A percentile compares a stretch with the other conserved stretches of the same genome.
These are phyloP conservation scores for Plantago lanceolata DNA, from an alignment of 305 asterid genomes.

Conservation along the genomic window DNA sequence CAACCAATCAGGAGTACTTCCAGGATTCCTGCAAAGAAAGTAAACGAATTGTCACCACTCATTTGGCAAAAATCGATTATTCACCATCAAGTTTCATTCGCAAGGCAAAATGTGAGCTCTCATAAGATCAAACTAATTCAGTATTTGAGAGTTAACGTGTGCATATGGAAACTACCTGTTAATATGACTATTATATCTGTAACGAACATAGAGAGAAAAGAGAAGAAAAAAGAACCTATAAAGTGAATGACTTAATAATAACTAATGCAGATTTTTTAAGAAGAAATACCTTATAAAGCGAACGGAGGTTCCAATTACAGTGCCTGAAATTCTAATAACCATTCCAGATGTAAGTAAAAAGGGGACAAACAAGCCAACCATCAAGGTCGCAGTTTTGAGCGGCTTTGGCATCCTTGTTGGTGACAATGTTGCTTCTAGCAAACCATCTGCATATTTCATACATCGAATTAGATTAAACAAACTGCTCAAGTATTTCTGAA, in stretches of 20 bases:
- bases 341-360: constrained; percentile 74
- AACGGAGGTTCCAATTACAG: constrained; percentile 59
- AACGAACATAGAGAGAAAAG: background rate
- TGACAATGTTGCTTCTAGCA: constrained; percentile 94
- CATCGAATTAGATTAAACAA: constrained; percentile 26
- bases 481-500: constrained; percentile 7
- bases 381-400: constrained; percentile 73
- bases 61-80: no score
- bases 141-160: no score
- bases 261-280: background rate
- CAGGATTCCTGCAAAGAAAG: constrained; percentile 68
- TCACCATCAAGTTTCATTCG: no score
- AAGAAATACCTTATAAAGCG: constrained; percentile 70
- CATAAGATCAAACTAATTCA: no score
- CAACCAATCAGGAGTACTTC: constrained; percentile 76
- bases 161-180: no score
- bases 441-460: constrained; percentile 63
- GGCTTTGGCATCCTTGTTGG: constrained; percentile 84
- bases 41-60: constrained; percentile 21
- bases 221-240: constrained; percentile 1
- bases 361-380: constrained; percentile 68
- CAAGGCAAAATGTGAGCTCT: no score
- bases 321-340: constrained; percentile 55
- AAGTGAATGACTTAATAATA: background rate
- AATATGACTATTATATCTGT: no score